Evolutionary conservation across 495 filamentous ascomycete species (phyloP), one percentile per base, ranked within the genome.

Genomic region (Xylaria telfairii): DNA sequence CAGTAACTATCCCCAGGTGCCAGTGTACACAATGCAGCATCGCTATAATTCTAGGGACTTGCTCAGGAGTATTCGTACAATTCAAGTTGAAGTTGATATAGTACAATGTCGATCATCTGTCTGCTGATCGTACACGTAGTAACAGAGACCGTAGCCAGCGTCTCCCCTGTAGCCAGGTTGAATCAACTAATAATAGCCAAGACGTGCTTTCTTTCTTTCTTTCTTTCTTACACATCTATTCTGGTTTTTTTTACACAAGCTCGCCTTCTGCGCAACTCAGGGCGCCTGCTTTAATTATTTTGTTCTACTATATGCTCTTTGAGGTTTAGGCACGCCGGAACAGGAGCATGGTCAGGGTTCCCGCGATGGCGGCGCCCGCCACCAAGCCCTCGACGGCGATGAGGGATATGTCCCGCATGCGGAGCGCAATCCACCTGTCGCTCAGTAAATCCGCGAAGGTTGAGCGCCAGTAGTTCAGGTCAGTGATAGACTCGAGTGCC

Each of bases 331-430:
- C 26, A n/a, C 28, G 61, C 19, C 68, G 60, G 19, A 41, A 26
- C n/a, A 94, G 54, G 8, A 83, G 42, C 21, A 90, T 77, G 61
- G 90, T 80, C n/a, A 94, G 59, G 42, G 90, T 75, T 41, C 86
- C 87, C 67, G 87, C 87, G 1, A 92, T 74, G 2, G 88, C 84
- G 8, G 91, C 91, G 26, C 94, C 94, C 15, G 89, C 86, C n/a
- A 88, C 91, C 47, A 89, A 90, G 72, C 92, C 88, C 77, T 94
- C 88, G 34, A 95, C 77, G 15, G 89, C 90, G 67, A 91, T 81
- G 34, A 89, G 80, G 3, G 93, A 95, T 8, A 92, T 75, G 75
- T 97, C 94, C 56, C 89, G 86, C 79, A 93, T 93, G 26, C 88
- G 87, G 56, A 94, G 72, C 68, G 86, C 81, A 70, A 96, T 82